Evolutionary conservation across 352 stramenopile species (phyloP).

Genomic region (Phytophthora constricta): DNA sequence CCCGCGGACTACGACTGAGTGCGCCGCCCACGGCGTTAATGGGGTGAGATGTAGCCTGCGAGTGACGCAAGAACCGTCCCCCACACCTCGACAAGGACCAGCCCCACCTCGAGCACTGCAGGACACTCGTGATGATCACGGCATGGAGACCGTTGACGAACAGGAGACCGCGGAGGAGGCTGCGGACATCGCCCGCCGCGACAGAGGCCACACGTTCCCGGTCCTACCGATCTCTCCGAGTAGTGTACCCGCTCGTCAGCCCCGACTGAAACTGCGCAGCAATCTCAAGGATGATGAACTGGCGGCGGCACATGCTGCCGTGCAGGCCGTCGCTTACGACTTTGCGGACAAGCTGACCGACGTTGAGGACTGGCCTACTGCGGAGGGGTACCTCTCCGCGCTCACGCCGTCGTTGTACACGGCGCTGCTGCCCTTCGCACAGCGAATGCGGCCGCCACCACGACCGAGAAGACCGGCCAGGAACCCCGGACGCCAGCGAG

Average conservation of each 20-base stretch:
- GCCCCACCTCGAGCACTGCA: background rate
- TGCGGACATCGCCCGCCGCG: background rate
- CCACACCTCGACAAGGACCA: background rate
- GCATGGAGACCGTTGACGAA: background rate
- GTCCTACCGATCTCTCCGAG: background rate
- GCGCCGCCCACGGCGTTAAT: background rate
- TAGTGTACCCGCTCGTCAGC: background rate
- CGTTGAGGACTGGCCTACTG: slow-evolving; percentile 15
- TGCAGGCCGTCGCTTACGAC: background rate
- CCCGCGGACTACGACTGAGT: background rate
- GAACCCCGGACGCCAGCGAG: background rate
- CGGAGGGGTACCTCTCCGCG: slow-evolving; percentile 15
- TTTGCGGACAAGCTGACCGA: slow-evolving; percentile 17
- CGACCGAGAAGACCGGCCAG: background rate
- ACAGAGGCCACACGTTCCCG: background rate
- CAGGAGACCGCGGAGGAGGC: background rate
- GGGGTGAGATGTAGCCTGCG: background rate
- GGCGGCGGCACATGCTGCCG: background rate
- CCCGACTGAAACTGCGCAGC: background rate
- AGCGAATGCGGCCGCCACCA: background rate
- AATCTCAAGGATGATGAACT: background rate
- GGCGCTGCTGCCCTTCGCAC: slow-evolving; percentile 9
- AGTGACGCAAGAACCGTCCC: background rate
- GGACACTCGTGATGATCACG: background rate
- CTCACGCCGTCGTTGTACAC: slow-evolving; percentile 8